phyloP scores from a whole-genome alignment of 306 rosid genomes.

The Glycyrrhiza uralensis region DNA sequence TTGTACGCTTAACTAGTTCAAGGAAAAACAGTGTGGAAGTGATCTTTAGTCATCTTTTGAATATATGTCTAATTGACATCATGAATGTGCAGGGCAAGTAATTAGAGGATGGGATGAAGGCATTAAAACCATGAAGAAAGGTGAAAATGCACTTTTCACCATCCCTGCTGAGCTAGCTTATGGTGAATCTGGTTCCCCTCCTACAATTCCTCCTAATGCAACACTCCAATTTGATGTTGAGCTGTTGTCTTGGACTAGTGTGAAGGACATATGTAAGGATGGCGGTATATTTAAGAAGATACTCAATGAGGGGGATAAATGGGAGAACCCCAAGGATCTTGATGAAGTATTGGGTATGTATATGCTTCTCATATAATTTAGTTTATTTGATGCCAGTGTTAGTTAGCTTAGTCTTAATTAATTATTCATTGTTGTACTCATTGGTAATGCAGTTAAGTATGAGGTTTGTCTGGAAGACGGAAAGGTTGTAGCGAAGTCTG shows the following conservation, averaged over 20 bases:
- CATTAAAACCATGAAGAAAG: constrained; percentile 86
- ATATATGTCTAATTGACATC: background rate
- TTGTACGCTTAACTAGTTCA: background rate
- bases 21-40: background rate
- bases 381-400: background rate
- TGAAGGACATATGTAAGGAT: constrained; percentile 84
- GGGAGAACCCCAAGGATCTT: constrained; percentile 83
- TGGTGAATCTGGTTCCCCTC: constrained; percentile 79
- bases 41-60: background rate
- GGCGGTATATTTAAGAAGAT: constrained; percentile 93
- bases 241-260: constrained; percentile 82
- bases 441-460: constrained; percentile 59
- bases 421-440: background rate
- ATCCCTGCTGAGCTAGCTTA: constrained; percentile 85
- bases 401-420: background rate
- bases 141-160: constrained; percentile 80
- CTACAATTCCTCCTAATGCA: constrained; percentile 87
- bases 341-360: constrained; percentile 45
- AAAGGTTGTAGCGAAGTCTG: constrained; percentile 53
- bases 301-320: constrained; percentile 70
- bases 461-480: constrained; percentile 76
- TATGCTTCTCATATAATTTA: background rate
- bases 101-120: constrained; percentile 97
- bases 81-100: constrained; percentile 66
- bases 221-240: constrained; percentile 90